phyloP scores from a whole-genome alignment of 805 yeast species.

The Ogataea ganodermae region DNA sequence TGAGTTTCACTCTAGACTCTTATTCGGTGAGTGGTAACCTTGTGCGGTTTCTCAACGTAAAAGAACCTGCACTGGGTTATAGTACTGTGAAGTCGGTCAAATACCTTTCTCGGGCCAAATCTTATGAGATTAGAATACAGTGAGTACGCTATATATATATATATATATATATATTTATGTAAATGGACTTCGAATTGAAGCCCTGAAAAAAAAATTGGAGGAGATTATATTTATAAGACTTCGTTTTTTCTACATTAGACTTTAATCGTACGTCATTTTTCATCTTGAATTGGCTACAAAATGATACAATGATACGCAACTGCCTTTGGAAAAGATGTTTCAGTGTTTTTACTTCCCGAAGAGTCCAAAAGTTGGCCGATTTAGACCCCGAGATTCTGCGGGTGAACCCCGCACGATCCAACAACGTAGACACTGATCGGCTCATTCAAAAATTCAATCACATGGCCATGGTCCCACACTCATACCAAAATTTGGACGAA shows the following conservation, averaged over 20 bases:
- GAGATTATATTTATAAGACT: background rate
- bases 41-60: constrained; percentile 70
- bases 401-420: background rate
- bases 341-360: background rate
- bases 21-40: constrained; percentile 75
- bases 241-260: background rate
- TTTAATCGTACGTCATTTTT: background rate
- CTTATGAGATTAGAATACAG: constrained; percentile 77
- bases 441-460: background rate
- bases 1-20: constrained; percentile 71
- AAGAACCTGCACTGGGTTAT: constrained; percentile 54
- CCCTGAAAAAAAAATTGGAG: background rate
- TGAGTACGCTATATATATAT: constrained; percentile 15
- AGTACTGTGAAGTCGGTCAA: constrained; percentile 85
- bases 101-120: constrained; percentile 73
- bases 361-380: background rate
- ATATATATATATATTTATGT: no score
- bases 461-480: background rate
- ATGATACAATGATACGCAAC: background rate
- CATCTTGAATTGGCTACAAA: background rate
- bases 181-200: no score
- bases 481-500: background rate
- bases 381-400: background rate
- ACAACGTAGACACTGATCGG: background rate
- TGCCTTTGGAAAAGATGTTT: background rate